Base-by-base conservation (phyloP, 1,284 basidiomycete species). In the Ganoderma meredithae region DNA sequence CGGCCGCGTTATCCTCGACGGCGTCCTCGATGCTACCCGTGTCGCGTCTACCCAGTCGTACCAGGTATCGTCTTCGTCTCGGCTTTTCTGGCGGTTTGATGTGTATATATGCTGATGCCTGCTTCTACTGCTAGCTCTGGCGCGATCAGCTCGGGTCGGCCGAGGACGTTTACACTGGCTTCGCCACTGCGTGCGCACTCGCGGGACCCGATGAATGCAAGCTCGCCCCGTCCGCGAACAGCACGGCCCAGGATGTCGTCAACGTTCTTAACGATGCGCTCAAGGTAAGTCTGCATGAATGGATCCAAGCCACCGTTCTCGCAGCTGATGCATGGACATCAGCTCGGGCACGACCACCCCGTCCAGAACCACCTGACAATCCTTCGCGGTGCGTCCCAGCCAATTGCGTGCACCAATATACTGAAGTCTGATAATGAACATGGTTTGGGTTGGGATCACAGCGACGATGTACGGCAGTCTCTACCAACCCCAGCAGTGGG, bases 1-100 rank as follows among this genome's bases (percentile, higher is more conserved):
- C 36, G 72, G 72, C 13, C 60, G 43, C 7, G 64, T 73, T 7
- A 73, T 73, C 31, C 61, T 73, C 12, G 72, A 73, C 31, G 66
- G 70, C 5, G 66, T 71, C 3, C 61, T 68, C 9, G 68, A 73
- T 49, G 63, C 69, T 2, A 68, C 69, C 2, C 39, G 22, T 10
- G 43, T 71, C 2, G 69, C 69, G 10, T 66, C 62, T 1, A 36
- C 41, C 12, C 66, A 71, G 44, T 68, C 69, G 12, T 66, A 71
- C 62, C 31, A 47, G 22, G 66, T 70, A 31, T 31, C 27, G 27
- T 31, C 3, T 31, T 31, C 27, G 39, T 9, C 5, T 19, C 9
- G 19, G 6, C 40, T 7, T 25, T 0, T 25, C 40, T 43, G 40
- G 41, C 12, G 40, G 25, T 7, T 15, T 27, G 17, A 12, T 2